Conservation (phyloP, 2,329 filamentous ascomycete species). For the Pseudopyricularia cyperi region DNA sequence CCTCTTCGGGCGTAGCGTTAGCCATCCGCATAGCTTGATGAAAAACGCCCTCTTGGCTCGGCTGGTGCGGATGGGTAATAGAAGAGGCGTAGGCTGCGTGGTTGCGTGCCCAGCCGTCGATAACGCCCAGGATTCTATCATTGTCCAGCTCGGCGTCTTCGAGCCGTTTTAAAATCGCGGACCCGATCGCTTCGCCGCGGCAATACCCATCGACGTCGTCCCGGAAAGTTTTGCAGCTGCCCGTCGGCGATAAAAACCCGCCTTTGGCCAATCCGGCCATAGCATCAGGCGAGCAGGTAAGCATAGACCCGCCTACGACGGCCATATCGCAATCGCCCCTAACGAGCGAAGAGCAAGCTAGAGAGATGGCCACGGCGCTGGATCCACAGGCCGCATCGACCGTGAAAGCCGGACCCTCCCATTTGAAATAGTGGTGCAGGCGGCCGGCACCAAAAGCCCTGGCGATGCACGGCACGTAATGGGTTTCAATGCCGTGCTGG, state of each 20-base stretch:
- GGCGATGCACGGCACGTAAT: conserved; percentile 36
- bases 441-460: conserved; percentile 39
- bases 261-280: conserved; percentile 50
- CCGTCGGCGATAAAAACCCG: conserved; percentile 44
- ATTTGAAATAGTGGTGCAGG: conserved; percentile 29
- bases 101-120: conserved; percentile 47
- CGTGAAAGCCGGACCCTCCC: conserved; percentile 22
- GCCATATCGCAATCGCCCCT: conserved; percentile 52
- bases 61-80: conserved; percentile 49
- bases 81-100: conserved; percentile 50
- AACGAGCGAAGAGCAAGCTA: conserved; percentile 53
- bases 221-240: conserved; percentile 43
- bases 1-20: conserved; percentile 42
- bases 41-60: conserved; percentile 42
- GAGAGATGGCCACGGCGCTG: conserved; percentile 27
- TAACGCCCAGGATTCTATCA: conserved; percentile 40
- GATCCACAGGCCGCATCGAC: conserved; percentile 28
- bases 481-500: conserved; percentile 49
- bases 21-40: conserved; percentile 41
- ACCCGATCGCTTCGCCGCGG: conserved; percentile 25
- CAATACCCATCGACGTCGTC: conserved; percentile 45
- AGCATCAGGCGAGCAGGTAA: conserved; percentile 53
- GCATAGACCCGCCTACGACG: conserved; percentile 51
- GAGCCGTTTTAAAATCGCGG: conserved; percentile 31
- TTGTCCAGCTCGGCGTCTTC: conserved; percentile 30